Evolutionary conservation across 1,284 basidiomycete genomes (phyloP).

Genomic region (Leucoagaricus sp.): DNA sequence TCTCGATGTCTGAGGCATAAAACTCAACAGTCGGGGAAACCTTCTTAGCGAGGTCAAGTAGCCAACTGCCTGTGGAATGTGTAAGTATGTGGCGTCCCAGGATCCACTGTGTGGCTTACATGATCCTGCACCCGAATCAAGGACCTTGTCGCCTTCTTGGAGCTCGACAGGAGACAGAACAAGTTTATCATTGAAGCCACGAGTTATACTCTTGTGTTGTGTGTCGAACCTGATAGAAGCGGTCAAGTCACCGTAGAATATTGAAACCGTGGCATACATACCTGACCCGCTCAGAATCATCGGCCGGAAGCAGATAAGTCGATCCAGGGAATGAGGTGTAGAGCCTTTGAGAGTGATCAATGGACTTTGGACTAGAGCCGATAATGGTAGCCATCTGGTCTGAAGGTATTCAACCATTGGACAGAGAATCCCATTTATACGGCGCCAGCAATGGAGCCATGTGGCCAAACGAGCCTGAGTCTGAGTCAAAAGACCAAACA

Average conservation of each 20-base stretch:
- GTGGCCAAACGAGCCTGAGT: neutral
- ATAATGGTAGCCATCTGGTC: neutral
- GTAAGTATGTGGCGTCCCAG: too few relatives aligned
- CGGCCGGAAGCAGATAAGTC: constrained; percentile 1
- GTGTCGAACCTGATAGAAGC: neutral
- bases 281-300: constrained; percentile 5
- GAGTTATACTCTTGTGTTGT: constrained; percentile 7
- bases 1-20: constrained; percentile 11
- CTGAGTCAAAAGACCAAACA: neutral
- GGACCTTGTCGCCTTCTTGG: constrained; percentile 8
- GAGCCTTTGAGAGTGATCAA: neutral
- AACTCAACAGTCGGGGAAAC: constrained; percentile 1
- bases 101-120: neutral
- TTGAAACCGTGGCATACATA: neutral
- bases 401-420: too few relatives aligned
- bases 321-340: constrained; percentile 7
- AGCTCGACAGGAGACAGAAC: constrained; percentile 10
- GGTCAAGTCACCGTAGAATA: neutral
- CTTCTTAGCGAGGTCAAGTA: constrained; percentile 6
- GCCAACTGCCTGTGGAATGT: constrained; percentile 15
- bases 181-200: constrained; percentile 11
- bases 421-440: neutral
- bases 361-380: neutral
- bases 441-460: neutral
- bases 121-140: constrained; percentile 15